Percentiles rank a stretch among this genome's conserved stretches.
These are phyloP conservation scores for Entomortierella lignicola DNA, from an alignment of 192 early-diverging fungal species.

Conservation along the genomic window DNA sequence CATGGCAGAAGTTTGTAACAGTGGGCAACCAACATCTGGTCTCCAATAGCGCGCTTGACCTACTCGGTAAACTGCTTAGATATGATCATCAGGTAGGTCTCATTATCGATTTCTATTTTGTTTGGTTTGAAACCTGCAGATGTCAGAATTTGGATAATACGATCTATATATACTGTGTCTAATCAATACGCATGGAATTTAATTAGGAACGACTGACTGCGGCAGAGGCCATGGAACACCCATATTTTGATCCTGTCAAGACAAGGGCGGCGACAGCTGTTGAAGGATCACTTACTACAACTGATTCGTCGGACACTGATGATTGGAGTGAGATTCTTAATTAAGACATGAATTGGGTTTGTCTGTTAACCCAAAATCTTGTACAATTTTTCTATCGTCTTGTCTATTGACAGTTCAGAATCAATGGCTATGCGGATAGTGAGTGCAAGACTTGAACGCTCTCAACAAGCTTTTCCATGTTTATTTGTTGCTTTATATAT, in stretches of 20 bases:
- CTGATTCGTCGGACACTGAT: slow-evolving; percentile 28
- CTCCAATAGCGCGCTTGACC: slow-evolving; percentile 85
- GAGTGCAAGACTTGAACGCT: no score
- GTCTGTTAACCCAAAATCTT: no score
- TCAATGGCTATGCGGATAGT: no score
- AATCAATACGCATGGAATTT: neutral
- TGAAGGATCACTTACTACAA: slow-evolving; percentile 8
- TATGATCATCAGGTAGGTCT: slow-evolving; percentile 61
- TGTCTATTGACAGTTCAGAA: no score
- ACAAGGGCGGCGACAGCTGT: neutral
- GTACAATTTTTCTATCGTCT: no score
- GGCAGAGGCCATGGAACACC: slow-evolving; percentile 88
- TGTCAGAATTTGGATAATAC: no score
- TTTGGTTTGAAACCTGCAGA: no score
- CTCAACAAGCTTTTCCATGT: no score
- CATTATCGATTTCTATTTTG: no score
- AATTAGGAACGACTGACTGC: slow-evolving; percentile 81
- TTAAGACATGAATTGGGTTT: neutral
- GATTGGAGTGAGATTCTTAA: slow-evolving; percentile 36
- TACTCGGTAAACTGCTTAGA: slow-evolving; percentile 89
- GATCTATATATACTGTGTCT: neutral
- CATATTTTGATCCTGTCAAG: slow-evolving; percentile 69
- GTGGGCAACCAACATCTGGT: slow-evolving; percentile 88
- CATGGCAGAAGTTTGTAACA: slow-evolving; percentile 89
- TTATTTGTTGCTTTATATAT: neutral